Evolutionary conservation across 2,329 filamentous ascomycete genomes (phyloP).

Genomic region (Plenodomus biglobosus): DNA sequence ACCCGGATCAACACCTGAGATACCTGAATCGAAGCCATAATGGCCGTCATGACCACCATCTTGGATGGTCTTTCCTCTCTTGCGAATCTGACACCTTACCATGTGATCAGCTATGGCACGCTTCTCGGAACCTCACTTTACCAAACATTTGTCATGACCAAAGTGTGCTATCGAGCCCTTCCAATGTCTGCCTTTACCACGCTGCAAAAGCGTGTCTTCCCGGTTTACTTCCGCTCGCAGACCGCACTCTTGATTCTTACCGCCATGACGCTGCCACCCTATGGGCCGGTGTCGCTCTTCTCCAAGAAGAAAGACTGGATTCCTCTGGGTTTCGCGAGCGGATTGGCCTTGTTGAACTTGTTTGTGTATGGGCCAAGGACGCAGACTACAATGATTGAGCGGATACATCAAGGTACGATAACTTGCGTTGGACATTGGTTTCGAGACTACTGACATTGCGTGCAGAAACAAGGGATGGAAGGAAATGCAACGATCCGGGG

Average conservation of each 20-base stretch:
- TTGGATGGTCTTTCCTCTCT: no score
- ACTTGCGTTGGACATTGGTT: background rate
- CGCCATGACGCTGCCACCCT: slow-evolving; percentile 38
- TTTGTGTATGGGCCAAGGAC: slow-evolving; percentile 43
- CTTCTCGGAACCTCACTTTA: slow-evolving; percentile 47
- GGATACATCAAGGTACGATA: slow-evolving; percentile 33
- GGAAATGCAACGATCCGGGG: background rate
- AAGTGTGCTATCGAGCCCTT: slow-evolving; percentile 42
- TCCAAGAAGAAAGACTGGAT: slow-evolving; percentile 22
- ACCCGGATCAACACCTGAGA: no score
- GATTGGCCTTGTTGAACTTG: slow-evolving; percentile 43
- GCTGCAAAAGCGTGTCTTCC: slow-evolving; percentile 47
- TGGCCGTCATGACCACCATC: no score
- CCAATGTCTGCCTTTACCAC: slow-evolving; percentile 43
- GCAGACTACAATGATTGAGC: slow-evolving; percentile 36
- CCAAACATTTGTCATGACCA: slow-evolving; percentile 47
- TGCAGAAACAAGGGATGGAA: slow-evolving; percentile 22
- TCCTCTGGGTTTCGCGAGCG: slow-evolving; percentile 33
- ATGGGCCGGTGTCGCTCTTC: slow-evolving; percentile 33
- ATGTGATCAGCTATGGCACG: slow-evolving; percentile 45
- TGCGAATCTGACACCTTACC: slow-evolving; percentile 24
- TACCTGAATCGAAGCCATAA: no score
- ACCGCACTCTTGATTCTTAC: slow-evolving; percentile 40
- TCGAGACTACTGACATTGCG: background rate
- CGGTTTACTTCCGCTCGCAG: slow-evolving; percentile 45